A percentile compares a stretch with the other conserved stretches of the same genome.
Evolutionary conservation across 305 asterid species (phyloP).

Genomic region (Solanum aculeatissimum): DNA sequence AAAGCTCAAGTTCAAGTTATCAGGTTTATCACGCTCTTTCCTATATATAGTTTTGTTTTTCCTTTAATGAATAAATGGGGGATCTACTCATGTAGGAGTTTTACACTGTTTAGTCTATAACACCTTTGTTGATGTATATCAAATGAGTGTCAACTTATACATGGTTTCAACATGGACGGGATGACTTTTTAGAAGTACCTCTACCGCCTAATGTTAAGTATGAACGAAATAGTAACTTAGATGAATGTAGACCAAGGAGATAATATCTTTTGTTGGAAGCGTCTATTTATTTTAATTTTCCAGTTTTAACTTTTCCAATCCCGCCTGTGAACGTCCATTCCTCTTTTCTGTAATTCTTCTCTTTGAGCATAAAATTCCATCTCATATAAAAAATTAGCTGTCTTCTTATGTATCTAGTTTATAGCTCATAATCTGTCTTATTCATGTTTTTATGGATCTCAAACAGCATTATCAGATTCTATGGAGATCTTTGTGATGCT

Average conservation of each 20-base stretch:
- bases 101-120: neutral
- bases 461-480: neutral
- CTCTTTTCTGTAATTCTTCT: neutral
- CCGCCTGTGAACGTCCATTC: neutral
- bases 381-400: neutral
- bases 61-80: neutral
- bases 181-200: neutral
- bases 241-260: neutral
- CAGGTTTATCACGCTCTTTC: conserved; percentile 30
- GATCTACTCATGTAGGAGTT: neutral
- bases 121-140: neutral
- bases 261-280: neutral
- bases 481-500: neutral
- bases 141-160: neutral
- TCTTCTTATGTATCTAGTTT: neutral
- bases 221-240: neutral
- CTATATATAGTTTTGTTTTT: neutral
- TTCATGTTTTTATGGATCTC: neutral
- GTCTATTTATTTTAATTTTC: neutral
- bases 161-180: neutral
- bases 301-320: neutral
- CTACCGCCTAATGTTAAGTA: neutral
- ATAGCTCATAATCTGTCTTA: neutral
- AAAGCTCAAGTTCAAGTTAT: conserved; percentile 97
- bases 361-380: neutral